Evolutionary conservation across 2,329 filamentous ascomycete genomes (phyloP), one percentile per base, ranked within the genome.

Genomic region (Periconia sp.): DNA sequence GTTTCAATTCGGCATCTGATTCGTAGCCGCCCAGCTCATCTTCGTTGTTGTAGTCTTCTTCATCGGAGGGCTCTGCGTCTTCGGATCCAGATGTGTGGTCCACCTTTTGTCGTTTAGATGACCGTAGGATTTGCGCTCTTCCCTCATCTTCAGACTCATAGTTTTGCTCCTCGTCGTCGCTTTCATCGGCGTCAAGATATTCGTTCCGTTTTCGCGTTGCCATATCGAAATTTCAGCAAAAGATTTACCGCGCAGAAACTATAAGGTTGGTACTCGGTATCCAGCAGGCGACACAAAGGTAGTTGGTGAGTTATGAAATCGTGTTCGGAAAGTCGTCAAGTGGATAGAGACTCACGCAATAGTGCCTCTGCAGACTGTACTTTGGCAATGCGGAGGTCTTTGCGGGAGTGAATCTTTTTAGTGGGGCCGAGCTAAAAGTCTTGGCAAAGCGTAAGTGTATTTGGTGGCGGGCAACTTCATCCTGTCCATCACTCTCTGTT

Each of bases 101-200:
- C 37, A 86, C 70, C 70, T 84, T 89, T 64, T 85, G 81, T 60
- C 87, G 79, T 75, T 92, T 92, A 44, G 82, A 69, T 75, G 71
- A 82, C 76, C 56, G 69, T 8, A 78, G 67, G 14, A 74, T 71
- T 50, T 80, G 81, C 50, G 86, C 87, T 72, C 89, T 89, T 65
- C 81, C 83, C 55, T 91, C 68, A 57, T 90, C 85, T 44, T 86
- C 82, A 0, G 88, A 91, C 57, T 89, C 79, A 69, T 89, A 90
- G 52, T 82, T 85, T 47, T 68, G 65, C 49, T 69, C 66, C 0
- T 76, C 76, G 2, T 74, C 68, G 9, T 78, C 77, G 52, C 77
- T 79, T 40, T 75, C 75, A 27, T 75, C 74, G 20, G 72, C 73
- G n/a, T 80, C 78, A 52, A 92, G 82, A 64, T 88, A 92, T 49